A percentile compares a stretch with the other conserved stretches of the same genome.
Evolutionary conservation across 2,329 filamentous ascomycete species (phyloP).

Genomic region (Pseudogymnoascus sp.): DNA sequence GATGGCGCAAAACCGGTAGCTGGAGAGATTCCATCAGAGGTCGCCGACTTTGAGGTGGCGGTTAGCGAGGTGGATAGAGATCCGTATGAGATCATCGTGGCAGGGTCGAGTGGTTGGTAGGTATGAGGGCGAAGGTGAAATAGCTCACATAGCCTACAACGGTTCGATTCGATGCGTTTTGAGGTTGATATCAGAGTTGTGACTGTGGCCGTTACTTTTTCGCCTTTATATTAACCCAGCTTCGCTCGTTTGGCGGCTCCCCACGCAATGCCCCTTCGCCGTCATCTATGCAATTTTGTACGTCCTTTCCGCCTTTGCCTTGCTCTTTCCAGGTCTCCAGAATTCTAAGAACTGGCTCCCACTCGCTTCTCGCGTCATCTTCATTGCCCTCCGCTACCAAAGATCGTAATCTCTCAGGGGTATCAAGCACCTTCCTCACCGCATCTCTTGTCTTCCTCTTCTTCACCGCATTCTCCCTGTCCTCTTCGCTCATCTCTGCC

Average conservation of each 20-base stretch:
- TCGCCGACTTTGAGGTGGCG: slow-evolving; percentile 43
- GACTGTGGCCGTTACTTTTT: slow-evolving; percentile 8
- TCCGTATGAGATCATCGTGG: slow-evolving; percentile 68
- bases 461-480: background rate
- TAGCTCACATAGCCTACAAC: background rate
- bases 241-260: slow-evolving; percentile 15
- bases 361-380: slow-evolving; percentile 52
- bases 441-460: background rate
- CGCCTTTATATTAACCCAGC: slow-evolving; percentile 18
- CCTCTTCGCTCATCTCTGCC: slow-evolving; percentile 35
- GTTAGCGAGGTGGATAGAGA: slow-evolving; percentile 77
- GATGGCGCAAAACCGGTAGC: slow-evolving; percentile 22
- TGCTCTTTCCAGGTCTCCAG: slow-evolving; percentile 27
- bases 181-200: background rate
- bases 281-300: slow-evolving; percentile 27
- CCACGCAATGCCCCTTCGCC: slow-evolving; percentile 25
- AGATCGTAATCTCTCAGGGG: slow-evolving; percentile 41
- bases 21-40: slow-evolving; percentile 10
- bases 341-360: slow-evolving; percentile 32
- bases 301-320: slow-evolving; percentile 26
- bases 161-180: background rate
- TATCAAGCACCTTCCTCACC: slow-evolving; percentile 10
- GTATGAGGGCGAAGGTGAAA: background rate
- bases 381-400: slow-evolving; percentile 52
- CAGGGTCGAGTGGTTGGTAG: slow-evolving; percentile 7